phyloP scores from a whole-genome alignment of 495 filamentous ascomycete species.

The Penicillium parvum region DNA sequence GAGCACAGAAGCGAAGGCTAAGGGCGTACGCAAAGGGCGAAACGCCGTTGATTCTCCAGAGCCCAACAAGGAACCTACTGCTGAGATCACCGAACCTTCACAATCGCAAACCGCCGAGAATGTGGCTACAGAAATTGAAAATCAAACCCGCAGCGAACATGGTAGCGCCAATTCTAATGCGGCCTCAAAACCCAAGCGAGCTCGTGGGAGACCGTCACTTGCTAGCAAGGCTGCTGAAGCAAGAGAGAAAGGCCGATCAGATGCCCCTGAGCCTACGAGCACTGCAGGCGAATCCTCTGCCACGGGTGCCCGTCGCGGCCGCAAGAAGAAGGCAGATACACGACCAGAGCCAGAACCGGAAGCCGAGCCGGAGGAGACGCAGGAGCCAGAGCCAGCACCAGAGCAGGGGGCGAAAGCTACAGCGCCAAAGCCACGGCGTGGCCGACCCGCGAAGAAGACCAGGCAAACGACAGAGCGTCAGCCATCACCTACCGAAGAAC shows the following conservation, averaged over 20 bases:
- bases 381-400: constrained; percentile 2
- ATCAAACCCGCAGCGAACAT: background rate
- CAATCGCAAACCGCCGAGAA: background rate
- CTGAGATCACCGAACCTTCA: background rate
- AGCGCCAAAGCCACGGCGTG: constrained; percentile 6
- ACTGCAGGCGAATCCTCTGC: constrained; percentile 7
- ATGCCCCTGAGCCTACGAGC: background rate
- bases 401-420: constrained; percentile 8
- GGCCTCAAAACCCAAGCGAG: constrained; percentile 4
- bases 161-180: background rate
- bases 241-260: background rate
- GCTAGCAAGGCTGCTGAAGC: background rate
- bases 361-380: background rate
- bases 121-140: background rate
- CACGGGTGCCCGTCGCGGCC: constrained; percentile 1
- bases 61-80: too few relatives aligned
- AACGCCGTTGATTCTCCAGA: too few relatives aligned
- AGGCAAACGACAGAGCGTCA: constrained; percentile 9
- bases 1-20: background rate
- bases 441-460: constrained; percentile 15
- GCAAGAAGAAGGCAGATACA: constrained; percentile 3
- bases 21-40: too few relatives aligned
- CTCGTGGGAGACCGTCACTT: constrained; percentile 11
- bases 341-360: constrained; percentile 6
- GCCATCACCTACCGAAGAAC: constrained; percentile 16